Evolutionary conservation across 2,329 filamentous ascomycete species (phyloP), one percentile per base, ranked within the genome.

Genomic region (Ophidiomyces ophidiicola): DNA sequence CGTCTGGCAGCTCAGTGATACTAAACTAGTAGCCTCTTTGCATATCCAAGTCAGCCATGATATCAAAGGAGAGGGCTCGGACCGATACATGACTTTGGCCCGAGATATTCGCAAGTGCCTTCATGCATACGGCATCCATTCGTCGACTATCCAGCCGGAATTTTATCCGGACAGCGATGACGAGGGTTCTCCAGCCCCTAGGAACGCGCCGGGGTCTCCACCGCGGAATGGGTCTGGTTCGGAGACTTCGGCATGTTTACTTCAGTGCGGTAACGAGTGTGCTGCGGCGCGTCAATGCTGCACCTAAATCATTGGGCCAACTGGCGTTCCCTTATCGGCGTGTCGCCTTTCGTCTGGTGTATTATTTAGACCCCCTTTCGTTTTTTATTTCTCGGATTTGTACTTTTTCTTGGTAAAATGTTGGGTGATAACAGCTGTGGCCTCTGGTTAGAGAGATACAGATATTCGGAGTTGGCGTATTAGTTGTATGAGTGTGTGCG

Each of bases 1-100:
- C 58, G 86, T 98, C 46, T 98, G 90, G 90, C 88, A 96, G 60
- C 73, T 98, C 23, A 93, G 82, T 11, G 88, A 96, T 56, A 90
- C 86, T 37, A 94, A 94, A 66, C 70, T 94, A 23, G 81, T 98
- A 25, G 88, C 90, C 8, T 90, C 82, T 7, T 75, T 98, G 61
- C 90, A 98, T 56, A 80, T 98, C 31, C 85, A 94, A 58, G 81
- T 98, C 15, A 78, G 79, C 32, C 94, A 93, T 58, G 82, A 87
- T 50, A 86, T 93, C 59, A 80, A 86, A 55, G 82, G 82, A 34
- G 76, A 86, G 50, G 80, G 80, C 29, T 75, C 72, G 0, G 71
- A 72, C 39, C 77, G 80, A 53, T 98, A 96, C 64, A 98, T 98
- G 88, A 73, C 79, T 47, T 72, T 98, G 26, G 85, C 88, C 14